Conservation (phyloP, 306 rosid genomes). For the Gastrolobium bilobum region DNA sequence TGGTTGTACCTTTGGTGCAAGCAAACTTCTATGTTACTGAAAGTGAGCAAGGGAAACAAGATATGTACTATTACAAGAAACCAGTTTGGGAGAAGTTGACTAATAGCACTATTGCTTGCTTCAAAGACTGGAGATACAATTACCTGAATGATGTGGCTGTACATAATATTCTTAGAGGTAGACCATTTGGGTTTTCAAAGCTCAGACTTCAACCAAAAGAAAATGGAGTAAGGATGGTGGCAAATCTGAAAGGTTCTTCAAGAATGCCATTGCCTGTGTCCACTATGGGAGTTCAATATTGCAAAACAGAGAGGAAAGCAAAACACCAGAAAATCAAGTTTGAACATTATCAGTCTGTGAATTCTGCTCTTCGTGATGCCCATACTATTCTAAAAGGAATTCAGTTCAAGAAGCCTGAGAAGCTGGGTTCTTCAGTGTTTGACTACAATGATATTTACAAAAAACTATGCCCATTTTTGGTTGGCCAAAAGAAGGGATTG, state of each 20-base stretch:
- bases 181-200: conserved; percentile 92
- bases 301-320: conserved; percentile 41
- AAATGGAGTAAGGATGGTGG: conserved; percentile 83
- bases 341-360: conserved; percentile 70
- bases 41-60: conserved; percentile 76
- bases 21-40: conserved; percentile 92
- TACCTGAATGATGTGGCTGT: conserved; percentile 67
- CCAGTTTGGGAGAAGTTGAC: conserved; percentile 81
- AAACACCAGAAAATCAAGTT: conserved; percentile 38
- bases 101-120: conserved; percentile 58
- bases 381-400: conserved; percentile 75
- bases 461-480: conserved; percentile 70
- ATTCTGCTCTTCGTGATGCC: conserved; percentile 72
- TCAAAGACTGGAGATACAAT: conserved; percentile 62
- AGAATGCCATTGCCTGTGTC: conserved; percentile 56
- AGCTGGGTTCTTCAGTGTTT: conserved; percentile 90
- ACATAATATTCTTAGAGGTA: conserved; percentile 65
- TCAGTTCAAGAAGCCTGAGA: conserved; percentile 67
- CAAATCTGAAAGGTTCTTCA: conserved; percentile 83
- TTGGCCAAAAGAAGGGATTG: conserved; percentile 57
- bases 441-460: conserved; percentile 85
- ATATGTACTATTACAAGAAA: conserved; percentile 76
- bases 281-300: conserved; percentile 43
- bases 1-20: conserved; percentile 83
- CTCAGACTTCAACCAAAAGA: conserved; percentile 87